Evolutionary conservation across 805 yeast genomes (phyloP), one percentile per base, ranked within the genome.

Genomic region (Wilhelminamyces savonicus): DNA sequence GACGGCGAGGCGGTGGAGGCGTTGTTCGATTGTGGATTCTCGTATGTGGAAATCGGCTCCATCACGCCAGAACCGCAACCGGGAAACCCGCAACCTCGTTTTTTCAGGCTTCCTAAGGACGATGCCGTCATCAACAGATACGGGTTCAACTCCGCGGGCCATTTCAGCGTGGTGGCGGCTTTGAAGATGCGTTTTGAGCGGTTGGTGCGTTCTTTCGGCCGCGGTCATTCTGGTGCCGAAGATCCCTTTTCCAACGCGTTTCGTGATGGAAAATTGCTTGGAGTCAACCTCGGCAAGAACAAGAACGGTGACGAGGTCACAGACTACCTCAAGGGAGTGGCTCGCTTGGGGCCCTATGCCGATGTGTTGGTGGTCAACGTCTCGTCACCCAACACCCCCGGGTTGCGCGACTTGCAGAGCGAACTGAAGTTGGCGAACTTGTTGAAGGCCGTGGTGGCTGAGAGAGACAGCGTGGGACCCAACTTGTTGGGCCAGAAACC

Each of bases 381-480:
- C 10, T 86, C 96, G 1, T 82, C 94, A 28, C 97, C 97, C 30
- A 90, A 90, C 52, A 90, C 97, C 1, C 97, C 97, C 4, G 97
- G 97, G 2, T 69, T 90, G 43, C 74, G 97, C 48, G 84, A 78
- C 44, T 69, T 90, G 43, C 97, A 90, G 62, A 74, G 63, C 33
- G 94, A 84, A 43, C 67, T 66, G 32, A 83, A 82, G 52, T 69
- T 90, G 36, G 74, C 85, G 6, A 67, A 67, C 21, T 62, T 90
- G 44, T 67, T 90, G 43, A 59, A 71, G 7, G 61, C 76, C 9
- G 87, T 90, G 20, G 87, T 63, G 9, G 54, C 59, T 1, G 87
- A 82, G 51, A 74, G 97, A 51, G 69, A 83, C 44, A 34, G 37
- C 2, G 56, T 78, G 25, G 54, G 54, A 1, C 46, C 50, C 32